Percentiles rank a stretch among this genome's conserved stretches.
phyloP scores from a whole-genome alignment of 495 filamentous ascomycete genomes.

The Daldinia caldariorum region DNA sequence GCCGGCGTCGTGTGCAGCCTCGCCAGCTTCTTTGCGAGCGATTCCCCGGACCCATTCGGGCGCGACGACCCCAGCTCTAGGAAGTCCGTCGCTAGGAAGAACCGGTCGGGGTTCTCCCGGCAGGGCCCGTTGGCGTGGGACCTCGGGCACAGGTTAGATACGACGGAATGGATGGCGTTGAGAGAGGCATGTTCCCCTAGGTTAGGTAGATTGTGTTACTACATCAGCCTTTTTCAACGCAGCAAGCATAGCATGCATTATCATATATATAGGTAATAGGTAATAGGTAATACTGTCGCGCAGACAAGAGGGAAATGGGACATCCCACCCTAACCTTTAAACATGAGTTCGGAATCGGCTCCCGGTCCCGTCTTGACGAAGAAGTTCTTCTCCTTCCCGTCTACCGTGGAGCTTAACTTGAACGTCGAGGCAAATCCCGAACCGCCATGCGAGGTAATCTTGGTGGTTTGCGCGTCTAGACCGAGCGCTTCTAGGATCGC shows the following conservation, averaged over 20 bases:
- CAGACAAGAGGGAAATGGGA: no score
- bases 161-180: conserved; percentile 75
- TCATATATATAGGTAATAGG: background rate
- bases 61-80: conserved; percentile 66
- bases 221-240: background rate
- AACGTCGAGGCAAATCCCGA: conserved; percentile 79
- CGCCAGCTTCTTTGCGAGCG: conserved; percentile 79
- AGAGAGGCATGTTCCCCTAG: conserved; percentile 83
- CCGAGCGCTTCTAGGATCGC: conserved; percentile 72
- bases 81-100: conserved; percentile 85
- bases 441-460: conserved; percentile 71
- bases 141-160: conserved; percentile 78
- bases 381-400: conserved; percentile 67
- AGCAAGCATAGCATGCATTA: background rate
- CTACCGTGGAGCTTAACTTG: conserved; percentile 66
- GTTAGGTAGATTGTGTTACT: background rate
- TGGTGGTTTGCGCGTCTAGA: conserved; percentile 67
- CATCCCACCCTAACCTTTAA: conserved; percentile 58
- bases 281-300: no score
- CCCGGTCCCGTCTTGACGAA: conserved; percentile 85
- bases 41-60: conserved; percentile 54
- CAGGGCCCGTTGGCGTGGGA: conserved; percentile 76
- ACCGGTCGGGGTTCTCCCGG: conserved; percentile 57
- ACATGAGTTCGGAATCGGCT: conserved; percentile 75
- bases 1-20: conserved; percentile 81